Percentiles rank a stretch among this genome's conserved stretches.
These are phyloP conservation scores for Salix caprea DNA, from an alignment of 345 rosid genomes.

Conservation along the genomic window DNA sequence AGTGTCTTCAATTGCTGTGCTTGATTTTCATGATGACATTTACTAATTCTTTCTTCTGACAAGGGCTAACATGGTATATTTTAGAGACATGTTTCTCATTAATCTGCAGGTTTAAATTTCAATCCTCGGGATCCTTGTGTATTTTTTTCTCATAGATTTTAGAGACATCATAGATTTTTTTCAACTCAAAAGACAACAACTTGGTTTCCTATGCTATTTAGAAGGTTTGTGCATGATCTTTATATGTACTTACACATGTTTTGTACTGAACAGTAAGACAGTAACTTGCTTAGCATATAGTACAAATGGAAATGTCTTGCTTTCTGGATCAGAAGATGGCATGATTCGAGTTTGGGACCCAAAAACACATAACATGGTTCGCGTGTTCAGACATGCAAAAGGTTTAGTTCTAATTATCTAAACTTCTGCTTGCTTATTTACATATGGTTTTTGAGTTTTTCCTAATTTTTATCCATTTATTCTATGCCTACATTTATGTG, in stretches of 20 bases:
- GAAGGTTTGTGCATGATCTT: background rate
- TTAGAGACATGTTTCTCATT: background rate
- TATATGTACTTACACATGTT: background rate
- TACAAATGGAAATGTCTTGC: constrained; percentile 45
- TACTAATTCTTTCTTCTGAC: background rate
- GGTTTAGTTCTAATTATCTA: constrained; percentile 33
- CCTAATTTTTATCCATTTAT: background rate
- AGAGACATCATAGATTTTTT: background rate
- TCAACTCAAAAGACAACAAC: background rate
- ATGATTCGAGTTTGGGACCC: constrained; percentile 63
- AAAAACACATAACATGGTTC: constrained; percentile 38
- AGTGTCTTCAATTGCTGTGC: background rate
- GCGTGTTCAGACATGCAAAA: constrained; percentile 57
- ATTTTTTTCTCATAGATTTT: background rate
- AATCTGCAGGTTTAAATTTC: background rate
- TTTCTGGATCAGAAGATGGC: constrained; percentile 86
- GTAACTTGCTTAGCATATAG: constrained; percentile 72
- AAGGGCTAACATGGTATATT: background rate
- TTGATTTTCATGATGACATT: background rate
- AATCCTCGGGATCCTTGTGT: background rate
- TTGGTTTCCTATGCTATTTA: background rate
- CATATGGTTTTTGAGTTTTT: background rate
- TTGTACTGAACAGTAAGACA: constrained; percentile 47
- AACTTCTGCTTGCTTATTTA: constrained; percentile 1
- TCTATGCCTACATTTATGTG: background rate